Base-by-base conservation (phyloP, 208 protist species). In the Crithidia mellificae region DNA sequence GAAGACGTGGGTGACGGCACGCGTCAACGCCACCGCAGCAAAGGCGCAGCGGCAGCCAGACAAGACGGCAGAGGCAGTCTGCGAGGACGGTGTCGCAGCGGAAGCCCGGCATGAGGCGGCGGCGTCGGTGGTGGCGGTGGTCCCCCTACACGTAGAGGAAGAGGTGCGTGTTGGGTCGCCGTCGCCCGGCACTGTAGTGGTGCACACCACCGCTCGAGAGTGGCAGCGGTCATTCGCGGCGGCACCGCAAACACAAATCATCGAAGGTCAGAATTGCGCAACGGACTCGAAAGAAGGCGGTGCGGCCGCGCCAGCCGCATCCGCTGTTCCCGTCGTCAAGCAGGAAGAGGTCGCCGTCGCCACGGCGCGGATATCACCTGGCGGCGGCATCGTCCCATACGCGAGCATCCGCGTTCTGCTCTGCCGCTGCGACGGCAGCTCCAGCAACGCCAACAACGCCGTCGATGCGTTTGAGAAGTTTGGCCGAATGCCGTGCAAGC, bases 401-500 rank as follows among this genome's bases (percentile, higher is more conserved):
- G 53, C 53, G 12, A 58, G 34, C 9, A 27, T 58, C 5, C 53
- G 53, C 17, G 53, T 58, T 15, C 27, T 58, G 32, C 53, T 58
- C 4, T 58, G 53, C 53, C 53, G 34, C 34, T 46, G 53, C 53
- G 34, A 58, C 34, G 34, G 34, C 22, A 25, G 30, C 7, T 29
- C 53, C 6, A 29, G 53, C 22, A 58, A 44, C 53, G 53, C 34
- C 34, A 58, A 58, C 53, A 17, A 46, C 32, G n/a, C 53, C 30
- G 53, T 58, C 9, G 53, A 58, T 6, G 53, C 53, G 34, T 41
- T 58, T 19, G 53, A 29, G 9, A 58, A 58, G 32, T 58, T 58
- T 17, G 1, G 34, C n/a, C 53, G 53, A 15, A 58, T 58, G 30
- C 53, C 53, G 53, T 58, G 53, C 53, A 58, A 44, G 53, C 53